Conservation (phyloP, 495 filamentous ascomycete species). For the Penicillium subrubescens region DNA sequence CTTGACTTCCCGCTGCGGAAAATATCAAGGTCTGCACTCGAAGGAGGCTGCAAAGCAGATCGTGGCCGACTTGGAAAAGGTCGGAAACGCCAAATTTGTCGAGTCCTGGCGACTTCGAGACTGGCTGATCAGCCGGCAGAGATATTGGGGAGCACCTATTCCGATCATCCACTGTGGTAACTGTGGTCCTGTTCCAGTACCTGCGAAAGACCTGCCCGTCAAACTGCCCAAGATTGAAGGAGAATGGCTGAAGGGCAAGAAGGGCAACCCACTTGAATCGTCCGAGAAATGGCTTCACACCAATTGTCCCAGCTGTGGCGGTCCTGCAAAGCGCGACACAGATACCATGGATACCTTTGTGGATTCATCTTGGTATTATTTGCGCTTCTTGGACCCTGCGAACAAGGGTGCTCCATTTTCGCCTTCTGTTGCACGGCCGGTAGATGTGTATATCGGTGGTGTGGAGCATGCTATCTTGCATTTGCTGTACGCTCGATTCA, state of each 20-base stretch:
- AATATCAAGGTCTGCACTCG: constrained; percentile 58
- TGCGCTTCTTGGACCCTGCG: constrained; percentile 72
- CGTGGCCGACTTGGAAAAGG: constrained; percentile 52
- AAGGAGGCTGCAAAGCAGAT: constrained; percentile 63
- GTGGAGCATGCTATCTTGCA: constrained; percentile 91
- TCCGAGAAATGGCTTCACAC: constrained; percentile 74
- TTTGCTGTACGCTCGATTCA: constrained; percentile 88
- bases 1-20: constrained; percentile 45
- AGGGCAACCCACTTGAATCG: constrained; percentile 75
- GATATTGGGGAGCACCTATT: constrained; percentile 91
- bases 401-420: constrained; percentile 65
- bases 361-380: constrained; percentile 90
- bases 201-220: constrained; percentile 74
- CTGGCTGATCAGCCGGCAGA: constrained; percentile 85
- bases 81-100: constrained; percentile 55
- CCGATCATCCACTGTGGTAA: constrained; percentile 80
- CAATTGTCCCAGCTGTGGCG: constrained; percentile 70
- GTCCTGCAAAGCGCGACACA: constrained; percentile 76
- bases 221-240: constrained; percentile 68
- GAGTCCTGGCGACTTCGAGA: constrained; percentile 80
- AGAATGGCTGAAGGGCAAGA: constrained; percentile 67
- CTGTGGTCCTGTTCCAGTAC: constrained; percentile 81
- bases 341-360: constrained; percentile 98
- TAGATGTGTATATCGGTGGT: constrained; percentile 85
- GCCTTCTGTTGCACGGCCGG: constrained; percentile 61